Conservation (phyloP, 2,329 filamentous ascomycete species). For the Trichophyton mentagrophytes region DNA sequence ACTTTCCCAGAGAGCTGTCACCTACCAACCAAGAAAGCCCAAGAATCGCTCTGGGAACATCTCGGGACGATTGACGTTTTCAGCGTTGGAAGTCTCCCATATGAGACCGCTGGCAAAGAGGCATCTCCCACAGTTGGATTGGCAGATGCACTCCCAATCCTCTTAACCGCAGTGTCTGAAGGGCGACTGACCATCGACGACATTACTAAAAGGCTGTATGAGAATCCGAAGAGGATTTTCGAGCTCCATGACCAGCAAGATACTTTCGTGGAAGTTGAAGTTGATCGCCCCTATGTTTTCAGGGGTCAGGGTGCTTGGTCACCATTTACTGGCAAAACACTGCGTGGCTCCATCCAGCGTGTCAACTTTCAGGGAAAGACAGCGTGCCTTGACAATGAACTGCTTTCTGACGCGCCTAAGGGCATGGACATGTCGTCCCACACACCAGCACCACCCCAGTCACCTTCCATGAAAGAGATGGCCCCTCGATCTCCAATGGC, state of each 20-base stretch:
- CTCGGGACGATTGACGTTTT: constrained; percentile 64
- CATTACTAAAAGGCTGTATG: constrained; percentile 56
- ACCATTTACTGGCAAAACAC: constrained; percentile 55
- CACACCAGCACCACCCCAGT: constrained; percentile 26
- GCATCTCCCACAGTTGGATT: constrained; percentile 54
- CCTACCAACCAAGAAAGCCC: constrained; percentile 55
- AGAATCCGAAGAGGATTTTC: constrained; percentile 69
- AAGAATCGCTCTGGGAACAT: constrained; percentile 62
- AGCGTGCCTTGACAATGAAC: constrained; percentile 59
- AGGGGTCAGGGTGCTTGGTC: constrained; percentile 47
- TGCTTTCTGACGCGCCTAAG: constrained; percentile 43
- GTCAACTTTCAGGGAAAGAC: constrained; percentile 65
- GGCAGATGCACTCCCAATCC: constrained; percentile 57
- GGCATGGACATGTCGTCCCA: constrained; percentile 69
- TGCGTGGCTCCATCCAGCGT: constrained; percentile 59
- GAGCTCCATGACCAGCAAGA: constrained; percentile 69
- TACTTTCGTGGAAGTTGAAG: constrained; percentile 60
- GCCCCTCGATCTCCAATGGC: constrained; percentile 31
- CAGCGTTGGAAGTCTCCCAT: constrained; percentile 65
- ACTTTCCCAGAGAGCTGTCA: constrained; percentile 56
- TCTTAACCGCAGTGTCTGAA: constrained; percentile 63
- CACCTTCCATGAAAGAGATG: constrained; percentile 34
- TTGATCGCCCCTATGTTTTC: constrained; percentile 57
- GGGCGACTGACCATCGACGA: constrained; percentile 62
- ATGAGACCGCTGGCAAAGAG: constrained; percentile 53